Evolutionary conservation across 768 basidiomycete genomes (phyloP).

Genomic region (Pulveroboletus sp.): DNA sequence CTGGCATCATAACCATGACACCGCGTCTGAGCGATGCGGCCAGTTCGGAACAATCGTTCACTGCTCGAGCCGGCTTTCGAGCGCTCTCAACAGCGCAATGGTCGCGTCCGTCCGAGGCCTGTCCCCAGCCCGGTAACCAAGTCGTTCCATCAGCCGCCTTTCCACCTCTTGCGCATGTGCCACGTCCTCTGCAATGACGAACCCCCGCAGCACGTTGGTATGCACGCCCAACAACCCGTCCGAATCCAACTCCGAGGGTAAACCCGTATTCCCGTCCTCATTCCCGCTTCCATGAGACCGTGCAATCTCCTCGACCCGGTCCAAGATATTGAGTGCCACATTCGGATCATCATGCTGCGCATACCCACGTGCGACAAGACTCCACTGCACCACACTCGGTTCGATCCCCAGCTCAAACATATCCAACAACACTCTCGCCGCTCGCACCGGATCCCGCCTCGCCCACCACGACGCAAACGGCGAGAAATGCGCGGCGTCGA

Average conservation of each 20-base stretch:
- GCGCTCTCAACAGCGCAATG: slow-evolving; percentile 16
- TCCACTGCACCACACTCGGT: slow-evolving; percentile 48
- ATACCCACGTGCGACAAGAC: slow-evolving; percentile 47
- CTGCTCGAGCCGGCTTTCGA: slow-evolving; percentile 11
- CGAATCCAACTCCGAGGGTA: too few relatives aligned
- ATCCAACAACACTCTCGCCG: slow-evolving; percentile 45
- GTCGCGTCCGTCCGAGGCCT: slow-evolving; percentile 21
- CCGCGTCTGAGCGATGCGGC: neutral
- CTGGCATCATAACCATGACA: neutral
- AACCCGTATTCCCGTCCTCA: too few relatives aligned
- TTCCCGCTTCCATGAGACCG: too few relatives aligned
- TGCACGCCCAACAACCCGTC: slow-evolving; percentile 31
- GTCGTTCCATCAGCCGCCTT: slow-evolving; percentile 19
- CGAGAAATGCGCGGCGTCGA: slow-evolving; percentile 45
- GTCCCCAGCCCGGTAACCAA: slow-evolving; percentile 25
- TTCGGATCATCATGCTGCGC: slow-evolving; percentile 37
- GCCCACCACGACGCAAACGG: slow-evolving; percentile 50
- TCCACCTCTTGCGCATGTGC: slow-evolving; percentile 33
- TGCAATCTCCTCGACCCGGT: slow-evolving; percentile 33
- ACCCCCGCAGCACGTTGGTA: slow-evolving; percentile 37
- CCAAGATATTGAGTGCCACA: slow-evolving; percentile 41
- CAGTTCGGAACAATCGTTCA: neutral
- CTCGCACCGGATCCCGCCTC: slow-evolving; percentile 26
- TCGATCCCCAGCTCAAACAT: slow-evolving; percentile 47
- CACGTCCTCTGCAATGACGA: slow-evolving; percentile 30